Evolutionary conservation across 208 protist genomes (phyloP), one percentile per base, ranked within the genome.

Genomic region (Phytomonas francai): DNA sequence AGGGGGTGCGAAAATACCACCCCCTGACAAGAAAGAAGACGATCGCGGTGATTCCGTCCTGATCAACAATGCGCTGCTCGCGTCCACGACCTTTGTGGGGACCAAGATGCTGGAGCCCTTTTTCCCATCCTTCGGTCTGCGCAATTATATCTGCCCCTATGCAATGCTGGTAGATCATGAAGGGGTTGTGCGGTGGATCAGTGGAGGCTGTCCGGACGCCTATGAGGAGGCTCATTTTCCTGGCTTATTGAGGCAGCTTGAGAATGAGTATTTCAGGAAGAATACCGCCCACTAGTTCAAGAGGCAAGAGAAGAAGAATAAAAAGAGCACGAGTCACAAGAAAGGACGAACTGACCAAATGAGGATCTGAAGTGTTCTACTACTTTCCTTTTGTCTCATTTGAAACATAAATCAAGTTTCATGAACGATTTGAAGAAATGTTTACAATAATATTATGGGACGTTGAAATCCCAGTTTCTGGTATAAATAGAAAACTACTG

Each of bases 81-180:
- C 87, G 19, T 84, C 76, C 7, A 82, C 89, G 6, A 92, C 87
- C 27, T 93, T 90, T 80, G 87, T 95, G 9, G 89, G 89, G 36
- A 83, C 74, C 25, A 72, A 79, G 63, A 67, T 95, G 28, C 73
- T 93, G 63, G 72, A 82, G 32, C 87, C 89, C 2, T 95, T 95
- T 63, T 91, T 88, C 62, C 49, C 65, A 34, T 68, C 77, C 0
- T 67, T 94, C 19, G 83, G 85, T 28, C 34, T 95, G 61, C 86
- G 89, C 12, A 95, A 95, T 70, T 95, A 95, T 67, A 78, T 95
- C 12, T 71, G 79, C 19, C 89, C 89, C 2, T 79, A 93, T 65
- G 81, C 86, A 25, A 87, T 95, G 78, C 73, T 95, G 28, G 79
- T 95, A 11, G 89, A 95, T 56, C 84, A 91, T 56, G 85, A 91